Evolutionary conservation across 2,329 filamentous ascomycete species (phyloP), one percentile per base, ranked within the genome.

Genomic region (Juglanconis oblonga): DNA sequence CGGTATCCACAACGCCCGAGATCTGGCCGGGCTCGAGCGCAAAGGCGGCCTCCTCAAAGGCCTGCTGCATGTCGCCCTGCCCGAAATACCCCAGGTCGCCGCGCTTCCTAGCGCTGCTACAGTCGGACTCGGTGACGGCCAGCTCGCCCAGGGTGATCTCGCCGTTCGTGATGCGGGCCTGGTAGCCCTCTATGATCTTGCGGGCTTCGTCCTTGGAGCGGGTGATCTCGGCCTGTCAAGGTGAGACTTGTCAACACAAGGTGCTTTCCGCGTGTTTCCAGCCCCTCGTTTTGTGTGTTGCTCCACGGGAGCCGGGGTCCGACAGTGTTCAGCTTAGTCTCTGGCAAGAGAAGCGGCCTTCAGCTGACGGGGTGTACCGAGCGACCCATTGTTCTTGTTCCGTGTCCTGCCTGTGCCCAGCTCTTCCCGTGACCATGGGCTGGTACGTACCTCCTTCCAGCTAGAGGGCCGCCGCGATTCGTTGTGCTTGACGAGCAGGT

Each of bases 11-110:
- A 42, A 97, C 82, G 51, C 84, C 81, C 76, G 93, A 97, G 70
- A 98, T 87, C 76, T 97, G 86, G 38, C 92, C 93, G 2, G 89
- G 88, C 74, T 93, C 84, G 58, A 99, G 81, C n/a, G 84, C 88
- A 77, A 99, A 99, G 1, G 95, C 90, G 4, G 93, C 93, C 59
- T 97, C 92, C 77, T 99, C 95, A 71, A 99, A 99, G 77, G 97
- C 94, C 79, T 93, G 94, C 74, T 99, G 95, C 95, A 99, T 99
- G 70, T 98, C 94, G 33, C 92, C 92, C 69, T 84, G 87, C 58
- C 92, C 93, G 74, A 99, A 99, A 76, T 93, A 97, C 24, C 95
- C 95, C 78, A 99, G 79, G 73, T 99, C 95, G 59, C 95, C 95
- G 66, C 88, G 86, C 83, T 98, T 99, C 68, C 92, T 86, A 35